Evolutionary conservation across 140 eudicot species (phyloP).

Genomic region (Flaveria floridana): DNA sequence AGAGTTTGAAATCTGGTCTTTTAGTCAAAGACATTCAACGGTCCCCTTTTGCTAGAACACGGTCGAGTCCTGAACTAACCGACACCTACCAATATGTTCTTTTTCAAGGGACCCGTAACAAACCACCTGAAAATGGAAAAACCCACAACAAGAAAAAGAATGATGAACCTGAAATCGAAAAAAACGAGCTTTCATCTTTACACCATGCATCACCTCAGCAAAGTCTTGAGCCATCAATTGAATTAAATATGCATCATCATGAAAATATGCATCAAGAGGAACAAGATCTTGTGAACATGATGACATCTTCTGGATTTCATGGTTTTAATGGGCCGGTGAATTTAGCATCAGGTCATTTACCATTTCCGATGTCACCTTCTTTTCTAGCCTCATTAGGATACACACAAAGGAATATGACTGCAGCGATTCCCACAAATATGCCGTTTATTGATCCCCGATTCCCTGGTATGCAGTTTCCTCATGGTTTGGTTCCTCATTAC

Average conservation of each 20-base stretch:
- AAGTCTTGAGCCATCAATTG: constrained; percentile 43
- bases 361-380: constrained; percentile 64
- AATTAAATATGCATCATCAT: constrained; percentile 38
- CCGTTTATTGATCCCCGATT: constrained; percentile 61
- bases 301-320: constrained; percentile 69
- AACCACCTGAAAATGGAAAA: constrained; percentile 46
- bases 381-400: constrained; percentile 75
- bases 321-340: constrained; percentile 71
- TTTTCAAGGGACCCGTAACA: constrained; percentile 7
- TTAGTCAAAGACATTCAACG: constrained; percentile 54
- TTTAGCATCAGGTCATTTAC: constrained; percentile 56
- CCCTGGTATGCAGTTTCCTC: constrained; percentile 67
- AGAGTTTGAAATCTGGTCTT: constrained; percentile 46
- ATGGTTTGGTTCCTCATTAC: constrained; percentile 66
- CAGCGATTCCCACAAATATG: constrained; percentile 64
- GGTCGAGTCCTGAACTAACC: constrained; percentile 85
- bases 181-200: constrained; percentile 41
- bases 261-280: constrained; percentile 77
- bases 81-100: constrained; percentile 45
- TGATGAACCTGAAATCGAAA: constrained; percentile 46
- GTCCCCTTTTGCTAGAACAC: constrained; percentile 74
- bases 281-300: constrained; percentile 86
- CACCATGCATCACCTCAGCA: constrained; percentile 40
- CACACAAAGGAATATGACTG: constrained; percentile 57
- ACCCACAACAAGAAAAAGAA: constrained; percentile 46